Percentiles rank a stretch among this genome's conserved stretches.
These are phyloP conservation scores for Penicillium nucicola DNA, from an alignment of 495 filamentous ascomycete species.

Conservation along the genomic window DNA sequence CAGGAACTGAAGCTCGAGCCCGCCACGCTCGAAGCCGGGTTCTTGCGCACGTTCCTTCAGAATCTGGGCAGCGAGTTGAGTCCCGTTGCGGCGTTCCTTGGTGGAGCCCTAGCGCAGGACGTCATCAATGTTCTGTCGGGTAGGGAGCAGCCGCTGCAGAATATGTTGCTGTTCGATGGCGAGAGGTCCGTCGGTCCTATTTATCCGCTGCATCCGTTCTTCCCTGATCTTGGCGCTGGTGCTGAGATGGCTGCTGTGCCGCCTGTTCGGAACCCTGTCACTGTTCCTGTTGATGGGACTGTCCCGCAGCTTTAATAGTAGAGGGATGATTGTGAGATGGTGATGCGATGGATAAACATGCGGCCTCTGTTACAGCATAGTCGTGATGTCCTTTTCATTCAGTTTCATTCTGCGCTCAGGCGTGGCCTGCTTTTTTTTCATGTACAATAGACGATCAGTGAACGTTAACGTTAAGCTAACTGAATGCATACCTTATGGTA, in stretches of 20 bases:
- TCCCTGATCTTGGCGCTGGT: conserved; percentile 34
- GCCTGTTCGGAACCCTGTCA: conserved; percentile 26
- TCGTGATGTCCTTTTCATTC: no score
- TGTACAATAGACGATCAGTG: no score
- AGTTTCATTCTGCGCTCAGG: no score
- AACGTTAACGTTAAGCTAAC: no score
- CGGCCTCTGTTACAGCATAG: neutral
- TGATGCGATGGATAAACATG: neutral
- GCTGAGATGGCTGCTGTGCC: conserved; percentile 27
- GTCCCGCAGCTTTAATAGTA: neutral
- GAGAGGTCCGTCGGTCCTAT: conserved; percentile 72
- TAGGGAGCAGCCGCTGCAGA: conserved; percentile 92
- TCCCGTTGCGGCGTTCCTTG: conserved; percentile 85
- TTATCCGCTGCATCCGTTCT: conserved; percentile 76
- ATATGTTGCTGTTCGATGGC: conserved; percentile 88
- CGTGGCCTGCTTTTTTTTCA: no score
- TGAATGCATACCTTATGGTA: no score
- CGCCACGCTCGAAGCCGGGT: conserved; percentile 70
- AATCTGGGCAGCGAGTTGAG: conserved; percentile 78
- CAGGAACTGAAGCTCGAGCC: conserved; percentile 72
- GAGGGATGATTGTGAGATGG: no score
- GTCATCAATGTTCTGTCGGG: conserved; percentile 92
- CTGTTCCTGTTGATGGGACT: neutral
- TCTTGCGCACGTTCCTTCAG: conserved; percentile 78
- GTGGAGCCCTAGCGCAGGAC: conserved; percentile 88